Evolutionary conservation across 495 filamentous ascomycete species (phyloP).

Genomic region (Darksidea phi): DNA sequence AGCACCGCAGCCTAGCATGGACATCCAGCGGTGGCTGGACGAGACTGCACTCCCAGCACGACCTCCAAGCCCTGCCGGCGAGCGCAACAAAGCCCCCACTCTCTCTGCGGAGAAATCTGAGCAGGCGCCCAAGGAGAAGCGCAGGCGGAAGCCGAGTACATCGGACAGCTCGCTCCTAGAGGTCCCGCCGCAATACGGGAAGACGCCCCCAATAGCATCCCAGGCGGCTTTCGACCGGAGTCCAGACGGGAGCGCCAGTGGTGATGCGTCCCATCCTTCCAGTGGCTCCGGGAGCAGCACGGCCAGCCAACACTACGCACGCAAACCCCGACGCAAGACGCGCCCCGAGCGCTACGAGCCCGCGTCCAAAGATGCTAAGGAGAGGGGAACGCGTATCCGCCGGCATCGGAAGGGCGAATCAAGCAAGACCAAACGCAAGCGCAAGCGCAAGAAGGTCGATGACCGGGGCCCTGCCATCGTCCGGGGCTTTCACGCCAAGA

Average conservation of each 20-base stretch:
- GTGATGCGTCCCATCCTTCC: constrained; percentile 7
- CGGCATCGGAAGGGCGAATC: constrained; percentile 27
- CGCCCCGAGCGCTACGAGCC: constrained; percentile 48
- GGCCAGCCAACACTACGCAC: constrained; percentile 36
- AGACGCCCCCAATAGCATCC: constrained; percentile 16
- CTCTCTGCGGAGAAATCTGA: constrained; percentile 14
- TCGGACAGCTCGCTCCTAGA: constrained; percentile 44
- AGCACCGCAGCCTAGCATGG: constrained; percentile 18
- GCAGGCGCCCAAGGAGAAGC: constrained; percentile 11
- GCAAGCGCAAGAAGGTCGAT: constrained; percentile 41
- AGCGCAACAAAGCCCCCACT: constrained; percentile 17
- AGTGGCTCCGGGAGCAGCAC: constrained; percentile 17
- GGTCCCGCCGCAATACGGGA: constrained; percentile 9
- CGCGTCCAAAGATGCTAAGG: constrained; percentile 46
- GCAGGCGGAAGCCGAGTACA: constrained; percentile 34
- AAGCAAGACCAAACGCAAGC: constrained; percentile 40
- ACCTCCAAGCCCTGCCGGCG: constrained; percentile 21
- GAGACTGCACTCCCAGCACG: constrained; percentile 25
- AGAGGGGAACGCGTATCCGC: constrained; percentile 35
- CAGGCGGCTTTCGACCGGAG: constrained; percentile 8
- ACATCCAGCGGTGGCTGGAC: constrained; percentile 32
- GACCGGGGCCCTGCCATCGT: constrained; percentile 53
- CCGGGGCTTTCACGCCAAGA: constrained; percentile 62
- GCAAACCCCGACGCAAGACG: constrained; percentile 39
- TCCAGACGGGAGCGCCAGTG: constrained; percentile 10